These are phyloP conservation scores for Rhododendron vialii DNA, from an alignment of 148 eudicot genomes.

Conservation along the genomic window DNA sequence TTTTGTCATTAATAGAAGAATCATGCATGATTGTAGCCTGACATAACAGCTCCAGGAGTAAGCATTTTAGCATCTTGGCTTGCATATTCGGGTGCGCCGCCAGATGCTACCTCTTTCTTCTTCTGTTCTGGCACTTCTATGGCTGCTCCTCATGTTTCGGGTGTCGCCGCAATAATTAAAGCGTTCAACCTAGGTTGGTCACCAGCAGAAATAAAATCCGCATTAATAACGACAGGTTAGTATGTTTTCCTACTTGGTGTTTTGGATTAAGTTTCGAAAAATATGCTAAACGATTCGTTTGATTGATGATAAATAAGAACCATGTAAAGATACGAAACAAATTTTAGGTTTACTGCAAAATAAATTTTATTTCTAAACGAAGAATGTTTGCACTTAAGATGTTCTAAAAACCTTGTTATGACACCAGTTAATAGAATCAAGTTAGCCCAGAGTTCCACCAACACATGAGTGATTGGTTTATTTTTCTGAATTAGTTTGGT, in stretches of 20 bases:
- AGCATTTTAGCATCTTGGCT: not conserved
- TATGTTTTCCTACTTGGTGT: not conserved
- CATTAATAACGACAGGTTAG: constrained; percentile 1
- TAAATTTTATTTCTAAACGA: too few species aligned
- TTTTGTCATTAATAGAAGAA: not conserved
- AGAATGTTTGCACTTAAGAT: too few species aligned
- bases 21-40: not conserved
- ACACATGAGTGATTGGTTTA: too few species aligned
- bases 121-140: not conserved
- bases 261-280: not conserved
- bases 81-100: too few species aligned
- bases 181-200: not conserved
- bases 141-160: not conserved
- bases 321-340: too few species aligned
- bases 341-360: too few species aligned
- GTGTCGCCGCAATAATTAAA: not conserved
- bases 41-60: constrained; percentile 4
- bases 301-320: too few species aligned
- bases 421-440: too few species aligned
- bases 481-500: too few species aligned
- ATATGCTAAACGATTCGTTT: not conserved
- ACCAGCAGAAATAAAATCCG: not conserved
- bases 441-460: too few species aligned
- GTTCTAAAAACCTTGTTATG: too few species aligned
- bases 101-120: not conserved